These are phyloP conservation scores for Apophysomyces sp. DNA, from an alignment of 371 early-diverging fungal species.

Conservation along the genomic window DNA sequence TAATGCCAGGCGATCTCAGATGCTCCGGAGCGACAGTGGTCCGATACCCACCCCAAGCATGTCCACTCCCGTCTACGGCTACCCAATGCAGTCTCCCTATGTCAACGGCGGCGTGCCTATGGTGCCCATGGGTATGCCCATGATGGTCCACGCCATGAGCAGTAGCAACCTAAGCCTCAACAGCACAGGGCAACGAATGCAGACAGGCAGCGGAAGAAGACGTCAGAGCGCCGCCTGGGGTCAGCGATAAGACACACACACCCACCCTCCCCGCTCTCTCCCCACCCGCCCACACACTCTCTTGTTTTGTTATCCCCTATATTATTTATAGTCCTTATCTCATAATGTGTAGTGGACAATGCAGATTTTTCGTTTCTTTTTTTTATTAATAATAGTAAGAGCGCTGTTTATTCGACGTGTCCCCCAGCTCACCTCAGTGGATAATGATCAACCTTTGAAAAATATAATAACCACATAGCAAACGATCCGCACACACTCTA, in stretches of 20 bases:
- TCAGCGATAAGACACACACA: not conserved
- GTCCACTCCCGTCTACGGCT: not conserved
- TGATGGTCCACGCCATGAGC: not conserved
- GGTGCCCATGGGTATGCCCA: slow-evolving; percentile 1
- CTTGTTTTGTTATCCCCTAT: not conserved
- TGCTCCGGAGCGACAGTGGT: not conserved
- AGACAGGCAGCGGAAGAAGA: not conserved
- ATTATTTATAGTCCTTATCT: too few relatives aligned
- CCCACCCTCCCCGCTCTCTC: not conserved
- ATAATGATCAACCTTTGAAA: too few relatives aligned
- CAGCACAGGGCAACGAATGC: not conserved
- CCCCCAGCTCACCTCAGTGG: too few relatives aligned
- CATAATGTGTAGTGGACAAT: too few relatives aligned
- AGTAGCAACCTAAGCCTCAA: not conserved
- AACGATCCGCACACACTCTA: too few relatives aligned
- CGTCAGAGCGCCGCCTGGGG: not conserved
- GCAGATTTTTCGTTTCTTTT: too few relatives aligned
- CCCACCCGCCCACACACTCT: too few relatives aligned
- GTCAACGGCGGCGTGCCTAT: too few relatives aligned
- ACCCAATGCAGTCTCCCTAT: slow-evolving; percentile 1
- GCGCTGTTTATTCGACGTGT: too few relatives aligned
- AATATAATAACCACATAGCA: too few relatives aligned
- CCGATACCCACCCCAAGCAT: not conserved
- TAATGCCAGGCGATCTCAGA: slow-evolving; percentile 5
- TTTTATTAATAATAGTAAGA: too few relatives aligned